Evolutionary conservation across 345 rosid species (phyloP).

Genomic region (Microcos paniculata): DNA sequence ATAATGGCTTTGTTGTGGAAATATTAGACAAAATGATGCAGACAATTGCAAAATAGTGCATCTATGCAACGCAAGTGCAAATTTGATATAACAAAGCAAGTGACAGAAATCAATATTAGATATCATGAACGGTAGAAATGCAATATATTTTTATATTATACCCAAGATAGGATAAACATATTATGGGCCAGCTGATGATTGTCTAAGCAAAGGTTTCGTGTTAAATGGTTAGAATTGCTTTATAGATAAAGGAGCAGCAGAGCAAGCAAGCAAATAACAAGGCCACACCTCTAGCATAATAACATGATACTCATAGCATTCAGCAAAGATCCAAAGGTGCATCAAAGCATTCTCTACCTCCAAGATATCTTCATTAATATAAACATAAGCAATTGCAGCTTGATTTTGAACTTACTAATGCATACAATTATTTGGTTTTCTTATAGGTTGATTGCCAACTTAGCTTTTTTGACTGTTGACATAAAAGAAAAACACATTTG

Average conservation of each 20-base stretch:
- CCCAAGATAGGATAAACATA: neutral
- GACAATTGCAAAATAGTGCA: neutral
- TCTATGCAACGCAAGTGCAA: neutral
- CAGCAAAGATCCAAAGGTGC: neutral
- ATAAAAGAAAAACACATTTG: neutral
- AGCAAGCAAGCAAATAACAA: conserved; percentile 1
- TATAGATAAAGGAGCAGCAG: neutral
- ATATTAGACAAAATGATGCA: neutral
- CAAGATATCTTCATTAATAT: neutral
- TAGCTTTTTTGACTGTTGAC: neutral
- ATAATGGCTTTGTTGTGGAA: neutral
- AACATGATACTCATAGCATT: conserved; percentile 6
- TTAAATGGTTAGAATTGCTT: neutral
- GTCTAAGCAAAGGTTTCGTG: neutral
- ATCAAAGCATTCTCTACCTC: neutral
- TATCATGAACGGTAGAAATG: neutral
- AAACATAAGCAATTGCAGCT: neutral
- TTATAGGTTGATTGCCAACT: neutral
- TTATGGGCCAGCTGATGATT: neutral
- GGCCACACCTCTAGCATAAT: neutral
- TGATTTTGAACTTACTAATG: neutral
- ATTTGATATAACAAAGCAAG: neutral
- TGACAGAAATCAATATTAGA: neutral
- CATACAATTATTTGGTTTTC: neutral
- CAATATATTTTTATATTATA: neutral